Evolutionary conservation across 2,329 filamentous ascomycete species (phyloP), one percentile per base, ranked within the genome.

Genomic region (Geoglossum cookeanum): DNA sequence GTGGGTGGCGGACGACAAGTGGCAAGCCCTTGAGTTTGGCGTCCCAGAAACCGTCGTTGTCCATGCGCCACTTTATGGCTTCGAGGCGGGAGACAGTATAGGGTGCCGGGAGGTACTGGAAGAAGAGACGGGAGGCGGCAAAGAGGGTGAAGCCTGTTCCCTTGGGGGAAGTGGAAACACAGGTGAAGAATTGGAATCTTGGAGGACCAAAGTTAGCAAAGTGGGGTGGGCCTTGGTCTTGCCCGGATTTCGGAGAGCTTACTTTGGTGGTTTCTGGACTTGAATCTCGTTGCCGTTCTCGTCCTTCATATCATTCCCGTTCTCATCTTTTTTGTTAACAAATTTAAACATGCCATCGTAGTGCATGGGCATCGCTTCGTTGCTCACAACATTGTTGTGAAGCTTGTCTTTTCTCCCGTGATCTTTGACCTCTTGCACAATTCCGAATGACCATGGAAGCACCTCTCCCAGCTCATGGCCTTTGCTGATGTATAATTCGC

Each of bases 281-380:
- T 22, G 1, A 22, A 22, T 22, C 22, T 22, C 22, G 22, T 22
- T 22, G 22, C 51, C 0, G 2, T 22, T 22, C 0, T 75, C 70
- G 1, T 73, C 64, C 0, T 68, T 60, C n/a, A 66, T 66, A n/a
- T 70, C 70, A 4, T 70, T 68, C 0, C 72, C 74, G 0, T 70
- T 64, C 1, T 68, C 66, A 1, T 71, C 66, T 0, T 58, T 64
- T 22, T 69, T 63, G 55, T 73, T 73, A 8, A 70, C 68, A 0
- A 75, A 74, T 62, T 78, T 79, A 68, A 79, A 80, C 32, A 79
- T 65, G 0, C 77, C 78, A 55, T 80, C 77, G 42, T 73, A 37
- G 11, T 80, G 77, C 64, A 78, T 77, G 0, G 78, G 77, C 76
- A 79, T 78, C 60, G 73, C 73, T 58, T 78, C 76, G 1, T 71